Base-by-base conservation (phyloP, 2,329 filamentous ascomycete genomes). In the Colletotrichum higginsianum region DNA sequence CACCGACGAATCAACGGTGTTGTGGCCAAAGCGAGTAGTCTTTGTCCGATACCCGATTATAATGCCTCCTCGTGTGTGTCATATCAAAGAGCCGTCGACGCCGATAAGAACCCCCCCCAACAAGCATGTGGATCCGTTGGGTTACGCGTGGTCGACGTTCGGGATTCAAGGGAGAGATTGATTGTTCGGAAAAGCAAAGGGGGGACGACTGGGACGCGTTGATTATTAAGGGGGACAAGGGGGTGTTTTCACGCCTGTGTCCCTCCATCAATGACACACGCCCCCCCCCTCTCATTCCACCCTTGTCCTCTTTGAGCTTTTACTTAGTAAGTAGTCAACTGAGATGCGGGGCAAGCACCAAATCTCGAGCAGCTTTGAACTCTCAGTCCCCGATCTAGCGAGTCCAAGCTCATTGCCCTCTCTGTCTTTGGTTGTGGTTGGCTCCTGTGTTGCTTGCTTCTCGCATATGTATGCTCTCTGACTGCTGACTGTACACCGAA, bases 121-220 rank as follows among this genome's bases (percentile, higher is more conserved):
- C 44, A 35, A 49, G 13, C 21, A 23, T 26, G 49, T n/a, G 13
- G 15, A 44, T 35, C 30, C 61, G 44, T 57, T 23, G 23, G 42
- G 56, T 38, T 35, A 18, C 60, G 60, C 16, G 61, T 60, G 50
- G 61, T 49, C 55, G 30, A 42, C 56, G 23, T 61, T 42, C 60
- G 49, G 38, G 30, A 30, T 2, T 46, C 40, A 30, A 52, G n/a
- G 58, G n/a, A 13, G 21, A 62, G 52, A 26, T 4, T 26, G n/a
- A 58, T 26, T 26, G 44, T 35, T 52, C 65, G 65, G 65, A 66
- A 66, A 66, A 56, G 62, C 50, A 57, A 67, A 56, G 50, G 50
- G n/a, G 30, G 26, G 26, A 26, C 26, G 21, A 21, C 26, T 30
- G 26, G 55, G 60, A 21, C 35, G 15, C 21, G n/a, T n/a, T 62